phyloP scores from a whole-genome alignment of 345 rosid genomes.

The Populus nigra region DNA sequence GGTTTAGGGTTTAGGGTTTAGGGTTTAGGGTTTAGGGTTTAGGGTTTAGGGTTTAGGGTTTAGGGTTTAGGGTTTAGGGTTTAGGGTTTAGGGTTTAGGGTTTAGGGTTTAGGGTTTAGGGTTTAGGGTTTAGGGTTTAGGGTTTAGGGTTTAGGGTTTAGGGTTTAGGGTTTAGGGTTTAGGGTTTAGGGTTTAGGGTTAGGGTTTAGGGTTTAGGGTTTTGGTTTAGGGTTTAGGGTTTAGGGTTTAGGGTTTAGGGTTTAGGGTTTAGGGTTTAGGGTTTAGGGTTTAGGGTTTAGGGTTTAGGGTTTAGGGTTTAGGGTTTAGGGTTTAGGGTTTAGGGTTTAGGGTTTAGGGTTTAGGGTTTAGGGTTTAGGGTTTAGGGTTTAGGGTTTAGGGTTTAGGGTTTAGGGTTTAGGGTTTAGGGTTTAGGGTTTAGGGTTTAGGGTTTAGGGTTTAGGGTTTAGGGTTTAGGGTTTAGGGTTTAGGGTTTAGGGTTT shows the following conservation, averaged over 20 bases:
- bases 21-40: no score
- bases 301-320: not conserved
- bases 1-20: no score
- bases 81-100: not conserved
- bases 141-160: constrained; percentile 3
- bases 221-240: constrained; percentile 16
- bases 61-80: no score
- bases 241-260: constrained; percentile 17
- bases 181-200: constrained; percentile 4
- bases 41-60: no score
- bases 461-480: no score
- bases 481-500: no score
- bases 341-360: constrained; percentile 14
- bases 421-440: no score
- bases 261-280: constrained; percentile 2
- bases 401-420: no score
- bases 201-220: constrained; percentile 14
- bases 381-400: constrained; percentile 16
- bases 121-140: constrained; percentile 15
- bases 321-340: constrained; percentile 1
- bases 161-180: constrained; percentile 7
- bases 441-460: no score
- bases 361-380: constrained; percentile 21
- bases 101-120: constrained; percentile 17
- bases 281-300: not conserved